Evolutionary conservation across 139 green algal species (phyloP).

Genomic region (Chlorella sp.): DNA sequence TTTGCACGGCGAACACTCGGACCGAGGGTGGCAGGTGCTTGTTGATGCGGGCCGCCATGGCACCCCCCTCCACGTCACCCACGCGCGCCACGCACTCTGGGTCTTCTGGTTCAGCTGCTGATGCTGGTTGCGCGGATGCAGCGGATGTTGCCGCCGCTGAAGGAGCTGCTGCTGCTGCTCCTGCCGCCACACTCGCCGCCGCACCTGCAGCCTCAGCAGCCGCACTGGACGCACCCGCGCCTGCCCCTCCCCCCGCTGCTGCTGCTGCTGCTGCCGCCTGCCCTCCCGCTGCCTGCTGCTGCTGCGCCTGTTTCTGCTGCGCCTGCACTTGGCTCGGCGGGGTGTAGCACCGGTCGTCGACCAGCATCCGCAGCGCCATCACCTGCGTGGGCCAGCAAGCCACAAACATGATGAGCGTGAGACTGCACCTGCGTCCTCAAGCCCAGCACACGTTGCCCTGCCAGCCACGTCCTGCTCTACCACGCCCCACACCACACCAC

Average conservation of each 20-base stretch:
- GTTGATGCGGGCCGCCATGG: slow-evolving; percentile 76
- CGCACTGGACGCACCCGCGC: slow-evolving; percentile 54
- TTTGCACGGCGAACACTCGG: slow-evolving; percentile 64
- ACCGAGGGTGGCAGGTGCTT: slow-evolving; percentile 66
- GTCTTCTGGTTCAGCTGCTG: too few species aligned
- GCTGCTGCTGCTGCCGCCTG: too few species aligned
- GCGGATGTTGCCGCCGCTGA: background rate
- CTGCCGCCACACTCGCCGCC: background rate
- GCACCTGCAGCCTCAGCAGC: background rate
- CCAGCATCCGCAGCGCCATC: slow-evolving; percentile 30
- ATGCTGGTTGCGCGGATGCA: too few species aligned
- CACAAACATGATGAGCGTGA: slow-evolving; percentile 1
- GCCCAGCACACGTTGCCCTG: too few species aligned
- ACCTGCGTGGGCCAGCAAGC: slow-evolving; percentile 18
- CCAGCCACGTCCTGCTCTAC: too few species aligned
- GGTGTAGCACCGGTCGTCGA: slow-evolving; percentile 22
- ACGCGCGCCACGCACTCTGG: too few species aligned
- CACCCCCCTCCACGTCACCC: slow-evolving; percentile 28
- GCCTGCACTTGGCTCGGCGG: too few species aligned
- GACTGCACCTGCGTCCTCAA: too few species aligned
- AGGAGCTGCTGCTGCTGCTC: background rate
- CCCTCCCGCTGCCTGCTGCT: too few species aligned
- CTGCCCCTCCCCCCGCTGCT: too few species aligned
- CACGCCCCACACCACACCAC: too few species aligned
- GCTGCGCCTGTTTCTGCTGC: too few species aligned